Percentiles rank a stretch among this genome's conserved stretches.
phyloP scores from a whole-genome alignment of 805 yeast genomes.

The Suhomyces canberraensis region DNA sequence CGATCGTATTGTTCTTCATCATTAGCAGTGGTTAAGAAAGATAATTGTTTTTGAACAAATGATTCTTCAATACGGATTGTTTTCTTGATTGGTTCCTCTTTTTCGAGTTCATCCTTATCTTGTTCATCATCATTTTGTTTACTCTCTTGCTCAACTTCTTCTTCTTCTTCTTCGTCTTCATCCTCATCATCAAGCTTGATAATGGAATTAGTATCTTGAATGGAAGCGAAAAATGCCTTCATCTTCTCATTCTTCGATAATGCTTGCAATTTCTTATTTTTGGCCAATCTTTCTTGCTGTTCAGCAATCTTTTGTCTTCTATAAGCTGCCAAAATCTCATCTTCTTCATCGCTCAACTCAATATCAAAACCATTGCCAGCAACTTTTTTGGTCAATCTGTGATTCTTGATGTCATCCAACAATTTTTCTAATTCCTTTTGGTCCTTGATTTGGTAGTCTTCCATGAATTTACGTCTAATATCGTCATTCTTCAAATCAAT shows the following conservation, averaged over 20 bases:
- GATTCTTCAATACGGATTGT: constrained; percentile 45
- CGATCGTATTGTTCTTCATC: constrained; percentile 32
- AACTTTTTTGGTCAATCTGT: constrained; percentile 60
- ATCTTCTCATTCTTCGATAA: constrained; percentile 53
- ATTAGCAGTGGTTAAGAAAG: constrained; percentile 42
- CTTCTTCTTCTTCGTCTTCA: constrained; percentile 20
- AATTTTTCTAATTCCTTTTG: constrained; percentile 62
- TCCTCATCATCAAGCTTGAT: constrained; percentile 24
- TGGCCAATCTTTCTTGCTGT: constrained; percentile 48
- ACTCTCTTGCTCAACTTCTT: not conserved
- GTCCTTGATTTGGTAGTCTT: constrained; percentile 61
- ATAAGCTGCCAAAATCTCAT: constrained; percentile 51
- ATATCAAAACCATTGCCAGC: constrained; percentile 52
- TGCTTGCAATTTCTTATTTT: constrained; percentile 41
- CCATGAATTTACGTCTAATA: constrained; percentile 54
- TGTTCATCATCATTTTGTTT: constrained; percentile 10
- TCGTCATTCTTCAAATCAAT: constrained; percentile 56
- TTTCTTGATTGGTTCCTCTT: constrained; percentile 27
- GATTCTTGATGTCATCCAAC: constrained; percentile 68
- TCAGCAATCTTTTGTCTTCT: constrained; percentile 40
- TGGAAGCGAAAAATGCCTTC: constrained; percentile 64
- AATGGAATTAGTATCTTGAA: constrained; percentile 44
- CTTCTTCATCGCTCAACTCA: constrained; percentile 75
- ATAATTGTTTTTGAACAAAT: constrained; percentile 54
- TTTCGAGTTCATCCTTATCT: constrained; percentile 16